A percentile compares a stretch with the other conserved stretches of the same genome.
These are phyloP conservation scores for Leccinum disarticulatum DNA, from an alignment of 768 basidiomycete species.

Conservation along the genomic window DNA sequence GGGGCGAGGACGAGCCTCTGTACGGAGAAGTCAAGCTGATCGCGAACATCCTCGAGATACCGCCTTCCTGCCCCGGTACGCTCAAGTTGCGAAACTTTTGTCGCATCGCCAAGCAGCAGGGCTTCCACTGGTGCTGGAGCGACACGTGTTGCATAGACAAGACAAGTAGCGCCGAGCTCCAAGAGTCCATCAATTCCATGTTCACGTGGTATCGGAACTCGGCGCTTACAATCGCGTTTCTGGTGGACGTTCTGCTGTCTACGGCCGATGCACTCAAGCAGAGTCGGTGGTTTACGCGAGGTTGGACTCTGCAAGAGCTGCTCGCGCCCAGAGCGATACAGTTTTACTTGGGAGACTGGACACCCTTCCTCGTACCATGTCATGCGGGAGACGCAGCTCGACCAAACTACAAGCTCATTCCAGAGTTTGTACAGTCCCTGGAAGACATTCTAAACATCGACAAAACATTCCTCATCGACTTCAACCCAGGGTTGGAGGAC, in stretches of 20 bases:
- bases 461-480: constrained; percentile 18
- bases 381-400: neutral
- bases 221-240: constrained; percentile 30
- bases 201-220: constrained; percentile 34
- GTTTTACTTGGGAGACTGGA: constrained; percentile 29
- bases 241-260: constrained; percentile 20
- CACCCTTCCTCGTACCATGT: constrained; percentile 11
- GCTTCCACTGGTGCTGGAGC: constrained; percentile 29
- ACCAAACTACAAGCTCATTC: constrained; percentile 25
- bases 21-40: constrained; percentile 16
- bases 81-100: constrained; percentile 27
- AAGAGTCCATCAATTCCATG: constrained; percentile 35
- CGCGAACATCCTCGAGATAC: constrained; percentile 18
- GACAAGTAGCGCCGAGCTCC: constrained; percentile 29
- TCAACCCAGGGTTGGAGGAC: constrained; percentile 26
- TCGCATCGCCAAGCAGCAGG: constrained; percentile 14
- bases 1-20: constrained; percentile 29
- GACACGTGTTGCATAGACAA: constrained; percentile 35
- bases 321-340: constrained; percentile 26
- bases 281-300: constrained; percentile 27
- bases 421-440: constrained; percentile 19
- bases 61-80: constrained; percentile 16
- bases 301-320: constrained; percentile 32
- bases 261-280: constrained; percentile 14
- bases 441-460: constrained; percentile 20